These are phyloP conservation scores for Zanthoxylum bungeanum DNA, from an alignment of 345 rosid species.

Conservation along the genomic window DNA sequence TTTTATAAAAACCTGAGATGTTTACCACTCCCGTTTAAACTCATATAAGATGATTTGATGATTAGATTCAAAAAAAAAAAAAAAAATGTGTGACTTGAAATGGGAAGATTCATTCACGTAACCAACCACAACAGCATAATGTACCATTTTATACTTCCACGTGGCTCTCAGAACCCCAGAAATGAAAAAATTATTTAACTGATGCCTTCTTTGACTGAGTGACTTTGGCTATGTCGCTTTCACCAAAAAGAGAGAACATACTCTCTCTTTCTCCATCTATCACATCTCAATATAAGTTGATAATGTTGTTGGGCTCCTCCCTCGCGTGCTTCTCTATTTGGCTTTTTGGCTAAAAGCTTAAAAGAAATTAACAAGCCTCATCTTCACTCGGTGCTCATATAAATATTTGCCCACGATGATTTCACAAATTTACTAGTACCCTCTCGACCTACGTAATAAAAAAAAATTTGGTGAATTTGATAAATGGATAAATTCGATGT, in stretches of 20 bases:
- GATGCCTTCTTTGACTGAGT: conserved; percentile 24
- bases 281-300: conserved; percentile 9
- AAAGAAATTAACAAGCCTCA: too few species aligned
- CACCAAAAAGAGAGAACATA: conserved; percentile 41
- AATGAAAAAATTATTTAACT: conserved; percentile 25
- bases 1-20: too few species aligned
- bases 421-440: too few species aligned
- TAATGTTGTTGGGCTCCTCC: conserved; percentile 31
- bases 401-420: too few species aligned
- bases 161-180: conserved; percentile 24
- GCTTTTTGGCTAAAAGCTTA: conserved; percentile 43
- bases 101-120: conserved; percentile 17
- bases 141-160: neutral
- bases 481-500: too few species aligned
- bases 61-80: too few species aligned
- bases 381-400: too few species aligned
- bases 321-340: conserved; percentile 62
- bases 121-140: neutral
- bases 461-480: too few species aligned
- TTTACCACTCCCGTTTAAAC: too few species aligned
- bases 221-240: conserved; percentile 43
- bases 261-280: neutral
- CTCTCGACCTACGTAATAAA: too few species aligned
- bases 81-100: conserved; percentile 12
- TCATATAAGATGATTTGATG: too few species aligned